These are phyloP conservation scores for Boletus edulis DNA, from an alignment of 768 basidiomycete species.

Conservation along the genomic window DNA sequence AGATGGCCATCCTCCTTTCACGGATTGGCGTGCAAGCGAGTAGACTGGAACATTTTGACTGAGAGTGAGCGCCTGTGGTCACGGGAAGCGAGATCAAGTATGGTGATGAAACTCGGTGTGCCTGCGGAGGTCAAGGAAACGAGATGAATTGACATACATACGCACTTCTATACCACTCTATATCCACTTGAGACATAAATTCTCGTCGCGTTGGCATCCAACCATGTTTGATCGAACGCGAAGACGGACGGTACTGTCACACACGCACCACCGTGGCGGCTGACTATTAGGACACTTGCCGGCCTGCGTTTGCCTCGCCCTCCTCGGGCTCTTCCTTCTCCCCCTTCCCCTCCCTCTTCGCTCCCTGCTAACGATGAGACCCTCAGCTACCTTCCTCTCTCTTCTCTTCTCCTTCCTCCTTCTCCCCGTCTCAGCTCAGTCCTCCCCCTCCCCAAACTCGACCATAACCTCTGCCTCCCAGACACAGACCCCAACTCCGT, in stretches of 20 bases:
- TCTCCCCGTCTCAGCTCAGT: constrained; percentile 38
- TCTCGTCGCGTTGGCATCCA: background rate
- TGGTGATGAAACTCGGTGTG: constrained; percentile 16
- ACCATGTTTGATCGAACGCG: constrained; percentile 1
- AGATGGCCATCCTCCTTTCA: constrained; percentile 43
- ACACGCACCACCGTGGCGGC: constrained; percentile 28
- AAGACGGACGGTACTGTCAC: background rate
- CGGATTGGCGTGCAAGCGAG: constrained; percentile 45
- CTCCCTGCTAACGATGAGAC: constrained; percentile 13
- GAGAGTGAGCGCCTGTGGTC: no score
- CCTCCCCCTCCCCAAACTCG: constrained; percentile 21
- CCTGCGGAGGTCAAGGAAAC: constrained; percentile 16
- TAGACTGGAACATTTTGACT: constrained; percentile 50
- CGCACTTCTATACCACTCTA: constrained; percentile 2
- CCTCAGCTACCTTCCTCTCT: constrained; percentile 7
- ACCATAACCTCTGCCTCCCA: background rate
- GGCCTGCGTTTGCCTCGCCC: constrained; percentile 4
- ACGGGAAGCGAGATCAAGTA: no score
- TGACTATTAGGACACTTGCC: constrained; percentile 14
- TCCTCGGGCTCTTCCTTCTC: constrained; percentile 2
- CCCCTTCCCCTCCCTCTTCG: background rate
- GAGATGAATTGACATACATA: background rate
- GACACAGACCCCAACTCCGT: constrained; percentile 1
- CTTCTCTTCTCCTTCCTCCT: constrained; percentile 31
- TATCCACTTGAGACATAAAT: background rate